Evolutionary conservation across 768 basidiomycete genomes (phyloP).

Genomic region (Serendipita sp.): DNA sequence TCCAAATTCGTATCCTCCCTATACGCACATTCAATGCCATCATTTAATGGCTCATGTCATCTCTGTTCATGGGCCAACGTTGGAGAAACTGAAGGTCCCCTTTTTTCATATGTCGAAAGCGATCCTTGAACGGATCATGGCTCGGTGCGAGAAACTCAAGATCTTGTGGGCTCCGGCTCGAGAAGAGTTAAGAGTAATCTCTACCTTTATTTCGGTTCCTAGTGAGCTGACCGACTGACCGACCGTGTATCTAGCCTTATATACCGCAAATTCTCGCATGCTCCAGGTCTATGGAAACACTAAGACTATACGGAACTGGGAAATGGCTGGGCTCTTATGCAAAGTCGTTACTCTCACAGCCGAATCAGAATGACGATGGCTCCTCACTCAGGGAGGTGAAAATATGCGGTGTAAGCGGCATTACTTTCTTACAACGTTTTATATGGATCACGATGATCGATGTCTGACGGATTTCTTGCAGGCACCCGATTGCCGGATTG

Average conservation of each 20-base stretch:
- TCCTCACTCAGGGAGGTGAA: background rate
- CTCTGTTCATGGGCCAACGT: background rate
- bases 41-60: background rate
- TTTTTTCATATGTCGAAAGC: background rate
- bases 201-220: background rate
- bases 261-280: no score
- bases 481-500: background rate
- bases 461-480: background rate
- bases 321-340: background rate
- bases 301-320: background rate
- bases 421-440: background rate
- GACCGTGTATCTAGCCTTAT: no score
- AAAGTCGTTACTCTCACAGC: background rate
- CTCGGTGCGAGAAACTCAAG: background rate
- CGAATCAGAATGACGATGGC: background rate
- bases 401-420: background rate
- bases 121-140: background rate
- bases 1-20: background rate
- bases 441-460: background rate
- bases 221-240: background rate
- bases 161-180: background rate
- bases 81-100: background rate
- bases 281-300: background rate
- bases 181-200: background rate
- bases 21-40: background rate